phyloP scores from a whole-genome alignment of 176 grass and related monocot species.

The Typha latifolia region DNA sequence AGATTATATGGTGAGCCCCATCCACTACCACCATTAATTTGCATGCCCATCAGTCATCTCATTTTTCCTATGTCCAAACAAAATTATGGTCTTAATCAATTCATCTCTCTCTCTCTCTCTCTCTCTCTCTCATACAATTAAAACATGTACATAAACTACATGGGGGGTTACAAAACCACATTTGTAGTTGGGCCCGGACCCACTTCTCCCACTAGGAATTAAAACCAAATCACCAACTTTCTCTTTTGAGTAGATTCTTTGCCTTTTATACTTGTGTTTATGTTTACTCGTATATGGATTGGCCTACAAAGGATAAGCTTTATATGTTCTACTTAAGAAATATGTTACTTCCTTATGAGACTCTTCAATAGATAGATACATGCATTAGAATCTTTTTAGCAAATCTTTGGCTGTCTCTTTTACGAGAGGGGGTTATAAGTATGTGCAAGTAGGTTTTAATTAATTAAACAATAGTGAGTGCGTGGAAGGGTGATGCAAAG shows the following conservation, averaged over 20 bases:
- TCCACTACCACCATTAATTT: background rate
- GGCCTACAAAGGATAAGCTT: background rate
- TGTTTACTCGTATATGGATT: background rate
- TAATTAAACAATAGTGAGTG: no score
- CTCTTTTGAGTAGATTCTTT: background rate
- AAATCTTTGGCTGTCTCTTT: constrained; percentile 12
- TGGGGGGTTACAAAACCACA: no score
- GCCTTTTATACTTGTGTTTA: background rate
- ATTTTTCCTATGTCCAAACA: no score
- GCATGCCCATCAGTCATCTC: no score
- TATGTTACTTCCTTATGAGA: constrained; percentile 8
- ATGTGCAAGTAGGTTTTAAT: no score
- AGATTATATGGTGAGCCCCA: background rate
- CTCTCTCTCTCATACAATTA: no score
- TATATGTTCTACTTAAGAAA: background rate
- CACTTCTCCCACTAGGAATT: background rate
- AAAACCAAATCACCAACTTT: background rate
- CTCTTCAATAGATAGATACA: constrained; percentile 8
- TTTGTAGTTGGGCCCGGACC: background rate
- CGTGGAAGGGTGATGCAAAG: no score
- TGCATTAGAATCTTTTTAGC: constrained; percentile 4
- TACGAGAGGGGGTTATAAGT: background rate
- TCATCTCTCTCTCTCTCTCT: no score
- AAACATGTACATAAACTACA: no score
- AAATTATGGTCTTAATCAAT: no score